Evolutionary conservation across 306 rosid species (phyloP), one percentile per base, ranked within the genome.

Genomic region (Casuarina glauca): DNA sequence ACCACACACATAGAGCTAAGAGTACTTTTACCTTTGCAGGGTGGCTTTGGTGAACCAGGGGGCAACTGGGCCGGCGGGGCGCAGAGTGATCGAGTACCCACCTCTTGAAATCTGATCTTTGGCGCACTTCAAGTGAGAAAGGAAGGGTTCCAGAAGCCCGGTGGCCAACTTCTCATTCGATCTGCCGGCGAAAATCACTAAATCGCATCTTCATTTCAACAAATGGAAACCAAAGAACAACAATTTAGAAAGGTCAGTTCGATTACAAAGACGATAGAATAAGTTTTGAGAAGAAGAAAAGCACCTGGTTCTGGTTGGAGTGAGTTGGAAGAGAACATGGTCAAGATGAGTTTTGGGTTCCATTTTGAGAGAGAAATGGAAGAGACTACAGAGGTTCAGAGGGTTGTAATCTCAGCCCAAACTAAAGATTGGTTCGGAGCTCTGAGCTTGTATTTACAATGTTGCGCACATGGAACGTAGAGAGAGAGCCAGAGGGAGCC

Each of bases 51-150:
- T 93, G 90, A 96, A 96, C 99, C 99, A 96, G 15, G 90, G 82
- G 72, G 96, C 83, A 71, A 75, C 79, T 15, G 83, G 68, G 78
- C 53, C 79, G 4, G 85, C 72, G n/a, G 99, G 91, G 70, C 90
- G 89, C 64, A 96, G 91, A 82, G 87, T 84, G 57, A 96, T 90
- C 53, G 99, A 96, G 82, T 96, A 96, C 9, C 99, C 99, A 72
- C 98, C 99, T 85, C 93, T 96, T 7, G 96, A 93, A 90, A 93
- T 96, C 91, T 96, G 99, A 89, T 96, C 99, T 76, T 87, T 85
- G 6, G 99, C 99, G 60, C 86, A 85, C 79, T 89, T 87, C 9
- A 96, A 84, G 74, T 96, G 99, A 44, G 80, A 76, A 62, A 96
- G 84, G 86, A 96, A 96, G 12, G 99, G 99, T 82, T 89, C 91